Conservation (phyloP, 345 rosid species). For the Ricinus communis region DNA sequence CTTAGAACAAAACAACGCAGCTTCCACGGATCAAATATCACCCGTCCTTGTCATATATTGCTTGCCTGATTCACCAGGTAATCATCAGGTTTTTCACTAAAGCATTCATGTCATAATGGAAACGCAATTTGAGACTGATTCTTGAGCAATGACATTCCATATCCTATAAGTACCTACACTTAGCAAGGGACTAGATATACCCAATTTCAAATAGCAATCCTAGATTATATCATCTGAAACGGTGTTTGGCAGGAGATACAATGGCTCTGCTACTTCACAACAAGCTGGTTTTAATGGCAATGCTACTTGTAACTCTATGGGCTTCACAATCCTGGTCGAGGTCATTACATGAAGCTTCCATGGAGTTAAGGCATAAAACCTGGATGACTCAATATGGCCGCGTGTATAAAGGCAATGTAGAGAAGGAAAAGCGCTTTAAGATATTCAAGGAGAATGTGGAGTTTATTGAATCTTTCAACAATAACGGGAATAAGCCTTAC, state of each 20-base stretch:
- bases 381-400: slow-evolving; percentile 43
- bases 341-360: slow-evolving; percentile 22
- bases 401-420: slow-evolving; percentile 28
- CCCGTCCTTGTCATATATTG: neutral
- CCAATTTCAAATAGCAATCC: neutral
- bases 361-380: slow-evolving; percentile 25
- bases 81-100: neutral
- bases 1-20: neutral
- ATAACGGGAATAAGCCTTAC: slow-evolving; percentile 23
- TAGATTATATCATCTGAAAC: neutral
- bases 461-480: slow-evolving; percentile 40
- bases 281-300: neutral
- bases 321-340: slow-evolving; percentile 28
- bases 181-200: neutral
- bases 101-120: neutral
- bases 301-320: slow-evolving; percentile 13
- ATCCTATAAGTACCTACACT: slow-evolving; percentile 2
- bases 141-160: neutral
- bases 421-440: slow-evolving; percentile 32
- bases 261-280: slow-evolving; percentile 1
- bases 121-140: neutral
- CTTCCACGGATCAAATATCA: neutral
- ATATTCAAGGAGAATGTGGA: slow-evolving; percentile 48
- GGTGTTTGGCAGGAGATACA: neutral
- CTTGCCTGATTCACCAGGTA: slow-evolving; percentile 1